Evolutionary conservation across 108 stramenopile genomes (phyloP).

Genomic region (Discostella stelligeroides): DNA sequence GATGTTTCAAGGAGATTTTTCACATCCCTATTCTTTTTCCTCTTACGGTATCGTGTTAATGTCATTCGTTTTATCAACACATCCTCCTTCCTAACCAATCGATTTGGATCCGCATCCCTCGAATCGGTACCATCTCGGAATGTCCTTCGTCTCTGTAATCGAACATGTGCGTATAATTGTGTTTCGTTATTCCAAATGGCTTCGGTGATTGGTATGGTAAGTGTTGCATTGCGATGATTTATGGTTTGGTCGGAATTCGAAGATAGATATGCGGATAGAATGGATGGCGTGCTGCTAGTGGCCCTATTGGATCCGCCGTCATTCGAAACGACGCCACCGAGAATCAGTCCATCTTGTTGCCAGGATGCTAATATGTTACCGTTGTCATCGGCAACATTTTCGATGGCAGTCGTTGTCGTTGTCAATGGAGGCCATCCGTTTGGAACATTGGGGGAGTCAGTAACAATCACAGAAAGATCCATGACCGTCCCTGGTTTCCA

Average conservation of each 20-base stretch:
- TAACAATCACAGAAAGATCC: slow-evolving; percentile 47
- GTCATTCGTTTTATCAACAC: slow-evolving; percentile 45
- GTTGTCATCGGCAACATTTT: slow-evolving; percentile 1
- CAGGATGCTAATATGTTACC: slow-evolving; percentile 33
- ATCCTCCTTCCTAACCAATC: slow-evolving; percentile 37
- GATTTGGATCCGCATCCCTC: not conserved
- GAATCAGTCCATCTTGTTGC: slow-evolving; percentile 31
- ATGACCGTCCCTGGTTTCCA: slow-evolving; percentile 51
- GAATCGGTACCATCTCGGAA: slow-evolving; percentile 5
- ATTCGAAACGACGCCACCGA: slow-evolving; percentile 10
- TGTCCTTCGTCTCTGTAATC: slow-evolving; percentile 30
- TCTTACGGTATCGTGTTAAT: slow-evolving; percentile 45
- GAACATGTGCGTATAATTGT: slow-evolving; percentile 50
- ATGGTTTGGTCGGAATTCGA: slow-evolving; percentile 34
- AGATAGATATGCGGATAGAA: not conserved
- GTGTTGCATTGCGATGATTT: slow-evolving; percentile 44
- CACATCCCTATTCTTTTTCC: slow-evolving; percentile 55
- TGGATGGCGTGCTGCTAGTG: not conserved
- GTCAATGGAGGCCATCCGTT: slow-evolving; percentile 30
- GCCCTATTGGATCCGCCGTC: not conserved
- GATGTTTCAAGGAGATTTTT: slow-evolving; percentile 39
- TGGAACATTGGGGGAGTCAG: slow-evolving; percentile 39
- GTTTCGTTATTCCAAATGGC: slow-evolving; percentile 50
- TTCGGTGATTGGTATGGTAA: slow-evolving; percentile 32
- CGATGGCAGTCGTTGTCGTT: not conserved